These are phyloP conservation scores for Cordyceps militaris DNA, from an alignment of 2,329 filamentous ascomycete genomes.

Conservation along the genomic window DNA sequence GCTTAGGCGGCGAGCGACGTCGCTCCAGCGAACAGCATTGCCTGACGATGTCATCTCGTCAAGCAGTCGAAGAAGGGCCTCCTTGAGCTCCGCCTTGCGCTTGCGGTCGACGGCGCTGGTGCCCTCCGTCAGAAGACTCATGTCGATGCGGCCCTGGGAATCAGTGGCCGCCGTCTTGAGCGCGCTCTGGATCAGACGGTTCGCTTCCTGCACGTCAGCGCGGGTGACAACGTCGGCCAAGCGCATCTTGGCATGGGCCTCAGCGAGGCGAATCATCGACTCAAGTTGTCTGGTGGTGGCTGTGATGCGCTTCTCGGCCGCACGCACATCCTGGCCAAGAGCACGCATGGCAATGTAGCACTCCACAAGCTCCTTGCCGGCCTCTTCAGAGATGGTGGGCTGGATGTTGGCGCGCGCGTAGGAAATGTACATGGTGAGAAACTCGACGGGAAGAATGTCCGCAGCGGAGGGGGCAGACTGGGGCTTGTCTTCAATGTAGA, in stretches of 20 bases:
- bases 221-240: constrained; percentile 68
- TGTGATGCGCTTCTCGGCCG: constrained; percentile 91
- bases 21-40: constrained; percentile 66
- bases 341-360: constrained; percentile 94
- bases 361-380: constrained; percentile 75
- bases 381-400: constrained; percentile 70
- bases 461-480: constrained; percentile 67
- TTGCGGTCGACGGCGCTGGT: constrained; percentile 81
- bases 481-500: constrained; percentile 93
- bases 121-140: constrained; percentile 93
- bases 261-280: constrained; percentile 93
- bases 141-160: constrained; percentile 85
- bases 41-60: constrained; percentile 71
- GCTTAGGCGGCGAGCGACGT: constrained; percentile 64
- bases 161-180: constrained; percentile 98
- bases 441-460: constrained; percentile 87
- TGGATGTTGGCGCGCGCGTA: constrained; percentile 86
- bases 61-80: constrained; percentile 63
- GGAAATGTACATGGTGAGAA: constrained; percentile 93
- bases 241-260: constrained; percentile 98
- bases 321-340: constrained; percentile 78
- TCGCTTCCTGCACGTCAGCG: constrained; percentile 81
- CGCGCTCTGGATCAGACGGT: constrained; percentile 85
- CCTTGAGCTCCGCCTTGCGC: constrained; percentile 76
- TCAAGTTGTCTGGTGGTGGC: constrained; percentile 95